phyloP scores from a whole-genome alignment of 305 asterid genomes.

The Fraxinus latifolia region DNA sequence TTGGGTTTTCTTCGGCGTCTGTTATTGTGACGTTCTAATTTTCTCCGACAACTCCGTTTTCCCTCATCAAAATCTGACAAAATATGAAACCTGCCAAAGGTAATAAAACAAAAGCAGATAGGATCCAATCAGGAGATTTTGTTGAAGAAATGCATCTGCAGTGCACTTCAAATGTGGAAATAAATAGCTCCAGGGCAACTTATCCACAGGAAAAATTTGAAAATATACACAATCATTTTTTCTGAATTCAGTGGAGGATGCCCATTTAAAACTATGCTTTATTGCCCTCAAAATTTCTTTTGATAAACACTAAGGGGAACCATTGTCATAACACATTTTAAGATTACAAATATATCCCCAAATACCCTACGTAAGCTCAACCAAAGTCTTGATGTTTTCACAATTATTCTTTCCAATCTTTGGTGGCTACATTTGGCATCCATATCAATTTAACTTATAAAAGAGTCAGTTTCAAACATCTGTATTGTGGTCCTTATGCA shows the following conservation, averaged over 20 bases:
- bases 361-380: neutral
- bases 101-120: slow-evolving; percentile 15
- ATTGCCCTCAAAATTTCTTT: neutral
- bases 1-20: slow-evolving; percentile 70
- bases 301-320: neutral
- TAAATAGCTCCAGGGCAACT: neutral
- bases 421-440: neutral
- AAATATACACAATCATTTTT: neutral
- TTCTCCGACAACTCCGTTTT: slow-evolving; percentile 91
- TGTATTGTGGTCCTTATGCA: neutral
- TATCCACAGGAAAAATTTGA: neutral
- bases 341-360: neutral
- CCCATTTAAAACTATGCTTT: neutral
- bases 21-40: slow-evolving; percentile 76
- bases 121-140: neutral
- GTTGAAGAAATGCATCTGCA: neutral
- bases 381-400: neutral
- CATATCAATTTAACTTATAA: neutral
- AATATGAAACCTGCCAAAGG: slow-evolving; percentile 72
- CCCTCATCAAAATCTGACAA: slow-evolving; percentile 86
- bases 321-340: neutral
- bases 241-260: neutral
- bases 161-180: neutral
- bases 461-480: neutral
- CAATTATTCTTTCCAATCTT: neutral